Conservation (phyloP, 768 basidiomycete species). For the Lentinula edodes region DNA sequence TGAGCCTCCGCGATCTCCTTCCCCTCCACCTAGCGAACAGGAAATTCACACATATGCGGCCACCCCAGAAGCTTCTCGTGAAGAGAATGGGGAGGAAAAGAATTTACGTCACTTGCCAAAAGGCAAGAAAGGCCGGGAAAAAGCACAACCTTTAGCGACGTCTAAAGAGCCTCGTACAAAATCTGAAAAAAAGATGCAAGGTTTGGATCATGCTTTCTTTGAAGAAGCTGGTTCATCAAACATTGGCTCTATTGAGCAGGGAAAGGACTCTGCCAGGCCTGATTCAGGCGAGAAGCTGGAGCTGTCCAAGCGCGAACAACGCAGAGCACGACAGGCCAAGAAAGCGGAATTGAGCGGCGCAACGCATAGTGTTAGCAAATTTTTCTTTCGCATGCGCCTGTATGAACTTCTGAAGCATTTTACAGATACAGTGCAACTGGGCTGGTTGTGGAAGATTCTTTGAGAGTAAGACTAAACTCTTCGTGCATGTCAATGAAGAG, state of each 20-base stretch:
- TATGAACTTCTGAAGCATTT: not conserved
- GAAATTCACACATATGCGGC: not conserved
- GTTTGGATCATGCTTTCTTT: not conserved
- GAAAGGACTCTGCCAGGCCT: not conserved
- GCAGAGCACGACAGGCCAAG: conserved; percentile 73
- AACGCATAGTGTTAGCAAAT: conserved; percentile 11
- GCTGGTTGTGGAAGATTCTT: conserved; percentile 66
- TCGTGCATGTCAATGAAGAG: conserved; percentile 62
- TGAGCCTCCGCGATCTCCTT: conserved; percentile 1
- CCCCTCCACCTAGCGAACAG: not conserved
- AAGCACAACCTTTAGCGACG: not conserved
- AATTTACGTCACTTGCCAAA: not conserved
- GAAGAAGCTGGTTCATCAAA: not conserved
- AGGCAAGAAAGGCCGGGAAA: not conserved
- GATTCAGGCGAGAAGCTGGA: conserved; percentile 15
- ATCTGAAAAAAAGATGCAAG: not conserved
- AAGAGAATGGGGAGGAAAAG: conserved; percentile 6
- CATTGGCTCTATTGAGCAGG: not conserved
- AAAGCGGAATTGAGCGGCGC: conserved; percentile 41
- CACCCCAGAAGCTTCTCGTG: conserved; percentile 5
- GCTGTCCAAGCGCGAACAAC: conserved; percentile 39
- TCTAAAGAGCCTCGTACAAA: not conserved
- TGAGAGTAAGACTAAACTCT: conserved; percentile 66
- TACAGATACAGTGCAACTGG: conserved; percentile 36
- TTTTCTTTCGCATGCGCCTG: not conserved